A percentile compares a stretch with the other conserved stretches of the same genome.
These are phyloP conservation scores for Neopestalotiopsis sp. DNA, from an alignment of 2,329 filamentous ascomycete species.

Conservation along the genomic window DNA sequence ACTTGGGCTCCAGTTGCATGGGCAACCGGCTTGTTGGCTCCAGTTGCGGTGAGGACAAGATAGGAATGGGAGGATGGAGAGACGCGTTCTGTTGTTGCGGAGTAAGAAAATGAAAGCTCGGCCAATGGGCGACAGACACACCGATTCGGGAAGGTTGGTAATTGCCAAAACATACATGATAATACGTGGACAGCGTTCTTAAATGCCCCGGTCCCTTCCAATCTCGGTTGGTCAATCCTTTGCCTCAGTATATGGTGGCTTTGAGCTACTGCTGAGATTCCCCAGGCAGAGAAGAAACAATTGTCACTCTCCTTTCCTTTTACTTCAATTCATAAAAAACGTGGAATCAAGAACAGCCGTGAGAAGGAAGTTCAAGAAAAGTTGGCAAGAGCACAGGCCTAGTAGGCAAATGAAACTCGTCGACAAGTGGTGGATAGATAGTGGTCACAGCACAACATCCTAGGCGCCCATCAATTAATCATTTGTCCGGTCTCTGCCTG, in stretches of 20 bases:
- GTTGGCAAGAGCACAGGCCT: too few species aligned
- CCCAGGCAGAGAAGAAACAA: too few species aligned
- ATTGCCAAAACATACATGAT: constrained; percentile 6
- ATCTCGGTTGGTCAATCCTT: neutral
- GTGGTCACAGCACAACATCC: neutral
- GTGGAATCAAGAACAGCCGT: too few species aligned
- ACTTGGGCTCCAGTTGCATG: neutral
- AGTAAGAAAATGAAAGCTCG: neutral
- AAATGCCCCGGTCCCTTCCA: neutral
- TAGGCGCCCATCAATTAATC: neutral
- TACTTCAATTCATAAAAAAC: too few species aligned
- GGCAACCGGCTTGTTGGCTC: neutral
- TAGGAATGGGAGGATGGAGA: neutral
- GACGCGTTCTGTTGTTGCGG: neutral
- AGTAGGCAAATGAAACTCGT: too few species aligned
- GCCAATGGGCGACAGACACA: constrained; percentile 17
- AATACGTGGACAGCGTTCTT: neutral
- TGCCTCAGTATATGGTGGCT: neutral
- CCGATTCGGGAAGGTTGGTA: neutral
- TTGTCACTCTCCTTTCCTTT: too few species aligned
- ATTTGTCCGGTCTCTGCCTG: neutral
- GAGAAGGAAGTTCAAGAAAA: too few species aligned
- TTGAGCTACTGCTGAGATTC: neutral
- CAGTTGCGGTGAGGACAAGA: constrained; percentile 9
- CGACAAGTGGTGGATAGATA: neutral